phyloP scores from a whole-genome alignment of 345 rosid genomes.

The Heritiera littoralis region DNA sequence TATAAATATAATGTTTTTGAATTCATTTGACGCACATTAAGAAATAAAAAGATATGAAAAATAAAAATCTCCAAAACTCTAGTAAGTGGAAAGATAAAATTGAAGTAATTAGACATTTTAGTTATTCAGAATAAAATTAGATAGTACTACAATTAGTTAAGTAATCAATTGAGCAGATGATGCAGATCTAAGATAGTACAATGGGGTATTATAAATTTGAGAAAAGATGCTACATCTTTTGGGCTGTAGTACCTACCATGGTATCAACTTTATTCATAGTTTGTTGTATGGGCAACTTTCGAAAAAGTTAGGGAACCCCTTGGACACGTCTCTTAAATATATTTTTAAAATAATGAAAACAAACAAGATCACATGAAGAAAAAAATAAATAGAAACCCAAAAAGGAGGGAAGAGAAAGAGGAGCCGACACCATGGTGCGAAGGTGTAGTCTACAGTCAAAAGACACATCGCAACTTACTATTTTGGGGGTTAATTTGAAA shows the following conservation, averaged over 20 bases:
- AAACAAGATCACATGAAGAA: too few species aligned
- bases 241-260: not conserved
- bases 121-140: not conserved
- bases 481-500: not conserved
- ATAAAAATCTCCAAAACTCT: too few species aligned
- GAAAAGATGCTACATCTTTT: not conserved
- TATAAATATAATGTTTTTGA: too few species aligned
- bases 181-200: not conserved
- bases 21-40: too few species aligned
- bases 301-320: conserved; percentile 1
- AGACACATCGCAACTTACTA: not conserved
- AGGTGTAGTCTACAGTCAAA: not conserved
- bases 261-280: not conserved
- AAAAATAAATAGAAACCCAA: not conserved
- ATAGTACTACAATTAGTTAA: not conserved
- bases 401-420: not conserved
- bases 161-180: not conserved
- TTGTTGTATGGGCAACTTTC: not conserved
- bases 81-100: too few species aligned
- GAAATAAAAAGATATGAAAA: too few species aligned
- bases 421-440: too few species aligned
- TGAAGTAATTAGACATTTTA: not conserved
- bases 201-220: not conserved
- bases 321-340: not conserved
- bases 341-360: not conserved